Conservation (phyloP, 768 basidiomycete species). For the Termitomyces sp. region DNA sequence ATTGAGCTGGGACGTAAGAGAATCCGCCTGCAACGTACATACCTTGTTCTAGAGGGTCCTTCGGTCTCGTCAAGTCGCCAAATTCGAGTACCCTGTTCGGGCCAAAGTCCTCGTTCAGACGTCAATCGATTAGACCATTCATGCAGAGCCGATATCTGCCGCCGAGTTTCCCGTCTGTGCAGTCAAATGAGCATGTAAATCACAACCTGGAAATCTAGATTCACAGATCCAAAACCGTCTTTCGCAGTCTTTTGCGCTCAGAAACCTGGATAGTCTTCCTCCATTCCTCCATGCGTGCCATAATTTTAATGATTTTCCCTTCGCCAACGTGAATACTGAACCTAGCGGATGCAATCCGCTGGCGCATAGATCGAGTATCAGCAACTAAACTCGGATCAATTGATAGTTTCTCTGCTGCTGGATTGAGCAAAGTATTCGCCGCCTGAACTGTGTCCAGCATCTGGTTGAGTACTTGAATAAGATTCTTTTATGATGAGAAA, state of each 20-base stretch:
- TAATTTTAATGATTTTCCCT: conserved; percentile 56
- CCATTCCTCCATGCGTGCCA: conserved; percentile 67
- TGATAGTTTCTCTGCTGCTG: conserved; percentile 37
- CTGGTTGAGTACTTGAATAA: conserved; percentile 17
- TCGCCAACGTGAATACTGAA: conserved; percentile 64
- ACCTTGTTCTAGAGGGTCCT: conserved; percentile 85
- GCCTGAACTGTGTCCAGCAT: conserved; percentile 57
- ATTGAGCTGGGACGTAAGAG: neutral
- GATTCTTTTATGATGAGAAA: neutral
- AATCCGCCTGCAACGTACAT: conserved; percentile 29
- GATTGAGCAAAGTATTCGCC: conserved; percentile 49
- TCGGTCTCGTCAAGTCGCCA: conserved; percentile 93
- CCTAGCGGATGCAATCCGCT: conserved; percentile 49
- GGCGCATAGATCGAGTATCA: conserved; percentile 46
- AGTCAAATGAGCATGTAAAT: neutral
- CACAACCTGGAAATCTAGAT: conserved; percentile 16
- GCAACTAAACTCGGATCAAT: conserved; percentile 52
- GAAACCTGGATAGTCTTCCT: conserved; percentile 59
- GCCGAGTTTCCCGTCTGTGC: conserved; percentile 68
- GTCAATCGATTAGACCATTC: conserved; percentile 60
- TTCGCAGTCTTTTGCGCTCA: conserved; percentile 68
- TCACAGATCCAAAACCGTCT: conserved; percentile 70
- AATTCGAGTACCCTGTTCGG: conserved; percentile 39
- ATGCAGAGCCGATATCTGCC: conserved; percentile 55
- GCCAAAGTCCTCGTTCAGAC: conserved; percentile 84